phyloP scores from a whole-genome alignment of 495 filamentous ascomycete genomes.

The Annulohypoxylon moriforme region DNA sequence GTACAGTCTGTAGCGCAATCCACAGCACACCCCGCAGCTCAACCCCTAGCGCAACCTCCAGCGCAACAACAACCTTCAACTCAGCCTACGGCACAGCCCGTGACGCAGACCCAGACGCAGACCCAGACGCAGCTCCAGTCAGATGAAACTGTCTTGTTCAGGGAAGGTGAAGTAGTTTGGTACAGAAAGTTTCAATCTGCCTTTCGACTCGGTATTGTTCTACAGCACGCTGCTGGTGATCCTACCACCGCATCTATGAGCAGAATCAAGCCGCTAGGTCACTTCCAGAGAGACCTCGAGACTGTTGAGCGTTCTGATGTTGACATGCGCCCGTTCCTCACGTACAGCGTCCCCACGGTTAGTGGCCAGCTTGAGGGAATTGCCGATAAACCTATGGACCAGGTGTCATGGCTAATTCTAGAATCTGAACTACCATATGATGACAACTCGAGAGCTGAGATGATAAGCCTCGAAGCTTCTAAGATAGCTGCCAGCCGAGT shows the following conservation, averaged over 20 bases:
- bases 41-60: background rate
- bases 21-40: too few relatives aligned
- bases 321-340: conserved; percentile 60
- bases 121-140: conserved; percentile 23
- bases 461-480: conserved; percentile 56
- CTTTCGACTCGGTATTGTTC: conserved; percentile 24
- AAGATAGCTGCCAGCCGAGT: conserved; percentile 56
- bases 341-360: conserved; percentile 55
- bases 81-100: background rate
- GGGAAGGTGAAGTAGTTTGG: conserved; percentile 59
- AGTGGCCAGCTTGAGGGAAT: conserved; percentile 30
- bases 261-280: conserved; percentile 37
- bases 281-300: conserved; percentile 25
- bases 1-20: background rate
- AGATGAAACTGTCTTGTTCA: conserved; percentile 49
- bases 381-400: conserved; percentile 41
- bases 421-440: conserved; percentile 27
- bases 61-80: background rate
- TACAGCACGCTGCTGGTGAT: conserved; percentile 27
- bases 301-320: conserved; percentile 45
- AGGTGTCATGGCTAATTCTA: conserved; percentile 47
- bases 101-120: background rate
- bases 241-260: conserved; percentile 22
- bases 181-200: conserved; percentile 40
- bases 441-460: conserved; percentile 38